Conservation (phyloP, 2,329 filamentous ascomycete genomes). For the Trichoderma lentiforme region DNA sequence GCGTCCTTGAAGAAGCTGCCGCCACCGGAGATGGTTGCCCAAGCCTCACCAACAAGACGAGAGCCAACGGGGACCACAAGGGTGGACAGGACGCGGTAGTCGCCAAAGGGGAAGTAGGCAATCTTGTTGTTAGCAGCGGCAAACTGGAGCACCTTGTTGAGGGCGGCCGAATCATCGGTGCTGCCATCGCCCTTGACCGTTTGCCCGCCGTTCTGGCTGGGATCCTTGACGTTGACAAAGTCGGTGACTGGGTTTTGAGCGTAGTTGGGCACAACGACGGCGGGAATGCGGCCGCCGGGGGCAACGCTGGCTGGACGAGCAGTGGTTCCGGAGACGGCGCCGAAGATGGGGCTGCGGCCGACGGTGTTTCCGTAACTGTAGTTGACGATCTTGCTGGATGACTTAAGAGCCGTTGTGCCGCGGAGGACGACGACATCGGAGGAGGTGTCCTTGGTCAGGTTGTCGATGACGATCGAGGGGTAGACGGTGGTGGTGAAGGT, state of each 20-base stretch:
- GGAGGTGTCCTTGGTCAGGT: slow-evolving; percentile 40
- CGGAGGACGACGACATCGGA: slow-evolving; percentile 35
- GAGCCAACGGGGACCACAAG: slow-evolving; percentile 37
- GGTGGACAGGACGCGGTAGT: slow-evolving; percentile 28
- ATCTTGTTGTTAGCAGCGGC: slow-evolving; percentile 33
- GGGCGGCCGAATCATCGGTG: slow-evolving; percentile 35
- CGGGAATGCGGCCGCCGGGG: slow-evolving; percentile 36
- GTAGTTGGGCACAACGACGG: slow-evolving; percentile 39
- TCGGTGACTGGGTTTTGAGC: slow-evolving; percentile 30
- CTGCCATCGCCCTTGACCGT: slow-evolving; percentile 38
- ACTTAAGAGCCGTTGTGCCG: slow-evolving; percentile 30
- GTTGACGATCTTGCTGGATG: slow-evolving; percentile 34
- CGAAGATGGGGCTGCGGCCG: slow-evolving; percentile 38
- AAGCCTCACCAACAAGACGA: slow-evolving; percentile 53
- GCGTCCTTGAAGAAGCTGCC: slow-evolving; percentile 43
- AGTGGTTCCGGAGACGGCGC: slow-evolving; percentile 29
- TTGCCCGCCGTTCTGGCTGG: slow-evolving; percentile 28
- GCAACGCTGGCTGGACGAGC: slow-evolving; percentile 35
- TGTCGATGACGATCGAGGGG: slow-evolving; percentile 43
- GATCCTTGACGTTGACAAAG: slow-evolving; percentile 38
- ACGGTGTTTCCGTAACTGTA: slow-evolving; percentile 44
- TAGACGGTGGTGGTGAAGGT: slow-evolving; percentile 36
- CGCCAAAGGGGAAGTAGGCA: slow-evolving; percentile 30
- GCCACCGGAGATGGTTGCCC: slow-evolving; percentile 46
- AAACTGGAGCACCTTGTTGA: slow-evolving; percentile 38